Evolutionary conservation across 2,329 filamentous ascomycete genomes (phyloP).

Genomic region (Aspergillus sojae): DNA sequence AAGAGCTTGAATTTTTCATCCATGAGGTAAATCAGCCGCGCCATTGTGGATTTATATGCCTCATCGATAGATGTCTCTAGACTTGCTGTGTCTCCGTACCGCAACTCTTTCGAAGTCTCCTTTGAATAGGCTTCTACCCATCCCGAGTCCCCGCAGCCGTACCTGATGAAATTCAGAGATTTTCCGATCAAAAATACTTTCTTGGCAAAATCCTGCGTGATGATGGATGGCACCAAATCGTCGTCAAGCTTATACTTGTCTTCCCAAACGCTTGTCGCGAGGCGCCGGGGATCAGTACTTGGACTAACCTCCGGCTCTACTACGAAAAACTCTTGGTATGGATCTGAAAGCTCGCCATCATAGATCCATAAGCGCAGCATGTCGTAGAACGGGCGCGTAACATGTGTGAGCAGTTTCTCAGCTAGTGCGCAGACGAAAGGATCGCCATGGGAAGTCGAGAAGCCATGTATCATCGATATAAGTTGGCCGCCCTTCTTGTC

Average conservation of each 20-base stretch:
- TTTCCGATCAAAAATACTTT: slow-evolving; percentile 98
- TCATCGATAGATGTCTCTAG: slow-evolving; percentile 93
- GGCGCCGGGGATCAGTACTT: slow-evolving; percentile 50
- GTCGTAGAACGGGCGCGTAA: slow-evolving; percentile 94
- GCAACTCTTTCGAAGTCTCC: slow-evolving; percentile 84
- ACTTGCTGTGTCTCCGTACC: slow-evolving; percentile 89
- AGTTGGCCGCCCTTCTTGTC: slow-evolving; percentile 83
- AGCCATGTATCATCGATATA: slow-evolving; percentile 89
- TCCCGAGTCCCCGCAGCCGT: slow-evolving; percentile 87
- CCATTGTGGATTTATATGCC: slow-evolving; percentile 98
- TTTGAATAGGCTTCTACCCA: slow-evolving; percentile 98
- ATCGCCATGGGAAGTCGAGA: slow-evolving; percentile 91
- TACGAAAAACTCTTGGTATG: slow-evolving; percentile 94
- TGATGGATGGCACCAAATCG: slow-evolving; percentile 88
- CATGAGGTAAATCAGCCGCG: slow-evolving; percentile 90
- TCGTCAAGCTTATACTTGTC: slow-evolving; percentile 90
- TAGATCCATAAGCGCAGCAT: slow-evolving; percentile 98
- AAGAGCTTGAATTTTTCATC: slow-evolving; percentile 93
- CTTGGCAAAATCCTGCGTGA: slow-evolving; percentile 89
- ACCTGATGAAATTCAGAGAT: slow-evolving; percentile 95
- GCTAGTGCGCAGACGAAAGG: slow-evolving; percentile 93
- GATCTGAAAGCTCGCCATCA: slow-evolving; percentile 95
- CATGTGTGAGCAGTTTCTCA: slow-evolving; percentile 80
- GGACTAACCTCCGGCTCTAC: slow-evolving; percentile 70
- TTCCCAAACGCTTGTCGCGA: slow-evolving; percentile 91